These are phyloP conservation scores for Phytophthora pini DNA, from an alignment of 352 stramenopile species.

Conservation along the genomic window DNA sequence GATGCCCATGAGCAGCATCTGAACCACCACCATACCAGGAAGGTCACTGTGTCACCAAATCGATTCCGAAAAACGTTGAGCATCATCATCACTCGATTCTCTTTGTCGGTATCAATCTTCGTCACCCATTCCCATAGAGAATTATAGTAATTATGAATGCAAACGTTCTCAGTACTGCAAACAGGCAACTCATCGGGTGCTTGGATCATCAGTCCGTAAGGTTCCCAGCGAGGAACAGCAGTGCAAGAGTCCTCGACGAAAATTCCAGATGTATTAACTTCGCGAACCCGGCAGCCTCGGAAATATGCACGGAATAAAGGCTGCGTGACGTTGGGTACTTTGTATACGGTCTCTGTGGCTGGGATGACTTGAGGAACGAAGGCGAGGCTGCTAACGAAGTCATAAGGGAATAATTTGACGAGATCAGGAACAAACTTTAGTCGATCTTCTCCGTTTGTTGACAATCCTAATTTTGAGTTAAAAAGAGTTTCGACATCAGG, in stretches of 20 bases:
- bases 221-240: slow-evolving; percentile 17
- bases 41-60: slow-evolving; percentile 18
- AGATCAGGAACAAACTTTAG: slow-evolving; percentile 22
- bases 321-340: slow-evolving; percentile 15
- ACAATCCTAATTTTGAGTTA: slow-evolving; percentile 12
- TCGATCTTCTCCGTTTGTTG: slow-evolving; percentile 13
- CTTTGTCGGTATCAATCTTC: slow-evolving; percentile 2
- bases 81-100: too few species aligned
- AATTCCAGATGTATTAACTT: slow-evolving; percentile 28
- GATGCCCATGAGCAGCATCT: slow-evolving; percentile 32
- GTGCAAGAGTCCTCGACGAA: slow-evolving; percentile 31
- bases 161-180: slow-evolving; percentile 22
- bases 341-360: slow-evolving; percentile 19
- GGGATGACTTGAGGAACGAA: slow-evolving; percentile 12
- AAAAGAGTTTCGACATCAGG: slow-evolving; percentile 17
- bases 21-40: slow-evolving; percentile 20
- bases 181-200: slow-evolving; percentile 25
- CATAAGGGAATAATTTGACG: slow-evolving; percentile 27
- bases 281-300: slow-evolving; percentile 22
- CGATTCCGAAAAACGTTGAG: slow-evolving; percentile 21
- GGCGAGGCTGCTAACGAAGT: slow-evolving; percentile 23
- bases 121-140: slow-evolving; percentile 37
- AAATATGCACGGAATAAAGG: slow-evolving; percentile 27
- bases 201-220: slow-evolving; percentile 36
- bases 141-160: slow-evolving; percentile 39